Evolutionary conservation across 2,329 filamentous ascomycete genomes (phyloP).

Genomic region (Alternaria sp.): DNA sequence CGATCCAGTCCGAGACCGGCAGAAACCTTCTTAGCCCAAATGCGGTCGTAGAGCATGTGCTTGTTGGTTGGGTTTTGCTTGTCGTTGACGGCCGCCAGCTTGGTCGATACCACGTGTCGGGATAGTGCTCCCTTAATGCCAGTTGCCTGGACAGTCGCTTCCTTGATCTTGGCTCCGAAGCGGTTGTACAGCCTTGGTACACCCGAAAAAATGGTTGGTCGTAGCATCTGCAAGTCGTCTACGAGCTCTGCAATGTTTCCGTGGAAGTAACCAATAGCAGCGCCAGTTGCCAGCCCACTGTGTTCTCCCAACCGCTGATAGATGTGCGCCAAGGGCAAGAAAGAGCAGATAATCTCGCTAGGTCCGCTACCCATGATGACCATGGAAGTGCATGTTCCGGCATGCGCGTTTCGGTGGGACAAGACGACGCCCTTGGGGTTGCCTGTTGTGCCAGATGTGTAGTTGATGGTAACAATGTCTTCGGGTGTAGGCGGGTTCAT

Average conservation of each 20-base stretch:
- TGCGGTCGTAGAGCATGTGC: constrained; percentile 80
- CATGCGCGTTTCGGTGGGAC: constrained; percentile 81
- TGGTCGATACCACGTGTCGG: constrained; percentile 78
- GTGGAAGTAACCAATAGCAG: constrained; percentile 88
- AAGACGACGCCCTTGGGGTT: constrained; percentile 84
- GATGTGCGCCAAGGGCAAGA: constrained; percentile 93
- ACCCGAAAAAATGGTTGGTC: constrained; percentile 83
- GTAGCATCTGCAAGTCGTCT: constrained; percentile 88
- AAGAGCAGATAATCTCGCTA: constrained; percentile 78
- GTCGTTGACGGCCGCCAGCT: constrained; percentile 79
- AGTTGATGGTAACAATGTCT: constrained; percentile 89
- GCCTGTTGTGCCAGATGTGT: constrained; percentile 86
- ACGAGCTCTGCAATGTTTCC: constrained; percentile 86
- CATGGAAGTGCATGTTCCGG: constrained; percentile 71
- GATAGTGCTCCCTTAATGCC: constrained; percentile 85
- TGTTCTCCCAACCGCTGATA: constrained; percentile 88
- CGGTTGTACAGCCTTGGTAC: constrained; percentile 93
- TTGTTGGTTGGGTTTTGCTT: constrained; percentile 77
- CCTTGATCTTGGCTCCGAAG: constrained; percentile 83
- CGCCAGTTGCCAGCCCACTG: constrained; percentile 73
- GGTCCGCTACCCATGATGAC: constrained; percentile 60
- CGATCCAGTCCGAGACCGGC: constrained; percentile 83
- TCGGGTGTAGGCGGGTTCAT: constrained; percentile 75
- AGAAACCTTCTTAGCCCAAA: constrained; percentile 89
- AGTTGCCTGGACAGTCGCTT: constrained; percentile 77